These are phyloP conservation scores for Tinospora cordifolia DNA, from an alignment of 164 flowering plant genomes.

Conservation along the genomic window DNA sequence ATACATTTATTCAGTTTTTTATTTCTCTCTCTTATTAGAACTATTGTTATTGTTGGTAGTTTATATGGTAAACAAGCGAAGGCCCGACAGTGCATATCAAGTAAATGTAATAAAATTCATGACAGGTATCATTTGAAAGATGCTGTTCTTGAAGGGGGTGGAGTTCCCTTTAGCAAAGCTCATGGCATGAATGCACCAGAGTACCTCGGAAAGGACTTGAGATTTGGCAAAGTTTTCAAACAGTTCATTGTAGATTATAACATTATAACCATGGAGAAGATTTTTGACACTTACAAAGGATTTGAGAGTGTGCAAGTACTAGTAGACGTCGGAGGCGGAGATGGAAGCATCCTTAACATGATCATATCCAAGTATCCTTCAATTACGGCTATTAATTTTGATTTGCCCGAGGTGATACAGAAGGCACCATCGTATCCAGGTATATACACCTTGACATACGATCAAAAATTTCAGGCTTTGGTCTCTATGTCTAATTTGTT, in stretches of 20 bases:
- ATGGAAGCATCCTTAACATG: conserved; percentile 17
- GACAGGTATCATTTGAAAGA: conserved; percentile 68
- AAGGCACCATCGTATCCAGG: conserved; percentile 9
- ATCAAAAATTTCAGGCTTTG: too few relatives aligned
- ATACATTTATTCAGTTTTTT: too few relatives aligned
- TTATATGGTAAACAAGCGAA: too few relatives aligned
- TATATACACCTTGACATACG: neutral
- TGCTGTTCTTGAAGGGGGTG: conserved; percentile 63
- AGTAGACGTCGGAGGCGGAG: conserved; percentile 29
- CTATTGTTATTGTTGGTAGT: too few relatives aligned
- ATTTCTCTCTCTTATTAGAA: too few relatives aligned
- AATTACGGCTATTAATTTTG: conserved; percentile 24
- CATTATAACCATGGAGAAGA: conserved; percentile 19
- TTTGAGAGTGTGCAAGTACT: conserved; percentile 21
- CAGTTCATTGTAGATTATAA: conserved; percentile 19
- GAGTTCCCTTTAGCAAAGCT: conserved; percentile 69
- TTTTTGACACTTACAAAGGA: conserved; percentile 23
- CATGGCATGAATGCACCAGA: conserved; percentile 47
- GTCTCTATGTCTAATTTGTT: too few relatives aligned
- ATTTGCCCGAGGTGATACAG: conserved; percentile 11
- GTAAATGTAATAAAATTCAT: too few relatives aligned
- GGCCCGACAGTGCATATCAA: too few relatives aligned
- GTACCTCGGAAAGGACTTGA: conserved; percentile 17
- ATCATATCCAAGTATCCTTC: conserved; percentile 22
- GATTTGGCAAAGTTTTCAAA: conserved; percentile 25